Conservation (phyloP, 805 yeast species). For the Yarrowia yakushimensis region DNA sequence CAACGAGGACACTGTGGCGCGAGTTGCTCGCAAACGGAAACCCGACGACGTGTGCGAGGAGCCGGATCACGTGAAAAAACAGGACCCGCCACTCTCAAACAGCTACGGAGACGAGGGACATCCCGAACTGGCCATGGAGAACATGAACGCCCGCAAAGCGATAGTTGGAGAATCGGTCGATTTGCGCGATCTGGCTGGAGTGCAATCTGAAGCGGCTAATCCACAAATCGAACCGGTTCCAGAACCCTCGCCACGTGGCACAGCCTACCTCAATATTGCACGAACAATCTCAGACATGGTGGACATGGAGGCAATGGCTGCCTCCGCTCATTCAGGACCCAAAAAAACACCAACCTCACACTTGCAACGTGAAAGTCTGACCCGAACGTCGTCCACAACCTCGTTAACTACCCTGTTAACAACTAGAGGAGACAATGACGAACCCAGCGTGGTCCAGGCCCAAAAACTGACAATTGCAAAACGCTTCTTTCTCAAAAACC, state of each 20-base stretch:
- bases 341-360: background rate
- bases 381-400: constrained; percentile 4
- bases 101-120: constrained; percentile 11
- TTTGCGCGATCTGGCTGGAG: background rate
- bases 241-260: background rate
- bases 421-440: background rate
- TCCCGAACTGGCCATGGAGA: constrained; percentile 10
- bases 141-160: background rate
- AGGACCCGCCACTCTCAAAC: background rate
- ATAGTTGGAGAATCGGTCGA: background rate
- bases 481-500: constrained; percentile 37
- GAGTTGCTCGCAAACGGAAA: background rate
- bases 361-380: background rate
- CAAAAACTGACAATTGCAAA: constrained; percentile 32
- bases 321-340: background rate
- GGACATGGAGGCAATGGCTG: background rate
- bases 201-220: too few species aligned
- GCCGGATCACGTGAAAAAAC: background rate
- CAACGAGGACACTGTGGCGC: background rate
- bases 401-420: constrained; percentile 2
- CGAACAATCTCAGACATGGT: background rate
- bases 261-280: background rate
- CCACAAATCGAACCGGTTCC: too few species aligned
- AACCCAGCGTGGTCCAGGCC: constrained; percentile 4
- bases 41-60: background rate